phyloP scores from a whole-genome alignment of 805 yeast genomes.

The Nakazawaea populi region DNA sequence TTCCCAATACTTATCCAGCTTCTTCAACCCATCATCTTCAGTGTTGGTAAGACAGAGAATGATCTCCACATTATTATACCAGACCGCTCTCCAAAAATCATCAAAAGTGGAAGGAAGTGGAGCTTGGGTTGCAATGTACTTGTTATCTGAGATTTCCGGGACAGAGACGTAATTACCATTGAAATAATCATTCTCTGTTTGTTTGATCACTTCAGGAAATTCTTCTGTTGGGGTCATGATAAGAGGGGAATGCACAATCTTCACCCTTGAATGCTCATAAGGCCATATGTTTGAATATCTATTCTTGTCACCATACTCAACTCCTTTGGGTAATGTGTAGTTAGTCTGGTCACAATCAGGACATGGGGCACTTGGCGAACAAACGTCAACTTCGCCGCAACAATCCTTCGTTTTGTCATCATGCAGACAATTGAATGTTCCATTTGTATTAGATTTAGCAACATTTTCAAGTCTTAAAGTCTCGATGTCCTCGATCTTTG shows the following conservation, averaged over 20 bases:
- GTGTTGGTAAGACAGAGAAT: conserved; percentile 30
- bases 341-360: conserved; percentile 34
- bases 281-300: conserved; percentile 44
- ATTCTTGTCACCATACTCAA: conserved; percentile 38
- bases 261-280: conserved; percentile 41
- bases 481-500: conserved; percentile 32
- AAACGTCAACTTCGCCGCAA: conserved; percentile 16
- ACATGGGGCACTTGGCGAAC: conserved; percentile 36
- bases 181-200: conserved; percentile 31
- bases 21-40: conserved; percentile 17
- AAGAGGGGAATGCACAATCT: conserved; percentile 20
- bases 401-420: not conserved
- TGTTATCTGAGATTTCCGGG: conserved; percentile 19
- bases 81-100: conserved; percentile 37
- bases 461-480: conserved; percentile 30
- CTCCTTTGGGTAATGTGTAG: conserved; percentile 35
- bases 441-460: conserved; percentile 11
- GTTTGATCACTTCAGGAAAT: not conserved
- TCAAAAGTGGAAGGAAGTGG: conserved; percentile 35
- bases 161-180: conserved; percentile 37
- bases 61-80: conserved; percentile 28
- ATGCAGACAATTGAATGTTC: not conserved
- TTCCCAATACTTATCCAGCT: conserved; percentile 15
- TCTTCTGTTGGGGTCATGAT: not conserved
- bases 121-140: conserved; percentile 40